Base-by-base conservation (phyloP, 371 early-diverging fungal genomes). In the Ordospora colligata region DNA sequence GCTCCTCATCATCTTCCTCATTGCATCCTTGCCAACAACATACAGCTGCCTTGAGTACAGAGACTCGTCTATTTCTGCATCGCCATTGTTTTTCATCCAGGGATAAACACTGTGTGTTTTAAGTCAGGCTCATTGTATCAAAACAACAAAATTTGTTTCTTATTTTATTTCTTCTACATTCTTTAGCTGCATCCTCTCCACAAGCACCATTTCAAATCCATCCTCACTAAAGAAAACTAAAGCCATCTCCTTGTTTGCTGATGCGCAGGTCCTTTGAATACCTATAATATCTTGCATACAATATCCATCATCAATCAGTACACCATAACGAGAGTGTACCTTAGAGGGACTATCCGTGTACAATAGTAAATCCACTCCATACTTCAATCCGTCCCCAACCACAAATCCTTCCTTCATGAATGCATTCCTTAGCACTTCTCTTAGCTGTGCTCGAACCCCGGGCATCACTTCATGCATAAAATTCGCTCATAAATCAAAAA, bases 21-120 rank as follows among this genome's bases (percentile, higher is more conserved):
- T 97, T 73, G 99, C 98, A 72, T 96, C 97, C 83, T 92, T 93
- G 27, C 98, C 99, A 70, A 99, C 89, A 17, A 97, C 98, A 65
- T 82, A 80, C 14, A 83, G 73, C 70, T 86, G 85, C 68, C 86
- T 80, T 8, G 84, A 83, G 54, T 86, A 86, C 47, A 86, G 63
- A 51, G 79, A 70, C 73, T 86, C 86, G 67, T 86, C 82, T 45
- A 77, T 79, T 9, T 43, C 58, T 37, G 40, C 58, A 27, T 58
- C 58, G 17, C n/a, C 40, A 58, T 58, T 58, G 58, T 58, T 58
- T 58, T 58, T 58, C 58, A 58, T 58, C 40, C 19, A 37, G 58
- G 58, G 58, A 40, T 58, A 14, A 5, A 58, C 27, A 58, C 32
- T 25, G n/a, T 58, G 14, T n/a, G 32, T 32, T 32, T 32, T 32